Conservation (phyloP, 2,329 filamentous ascomycete species). For the Eutypa lata region DNA sequence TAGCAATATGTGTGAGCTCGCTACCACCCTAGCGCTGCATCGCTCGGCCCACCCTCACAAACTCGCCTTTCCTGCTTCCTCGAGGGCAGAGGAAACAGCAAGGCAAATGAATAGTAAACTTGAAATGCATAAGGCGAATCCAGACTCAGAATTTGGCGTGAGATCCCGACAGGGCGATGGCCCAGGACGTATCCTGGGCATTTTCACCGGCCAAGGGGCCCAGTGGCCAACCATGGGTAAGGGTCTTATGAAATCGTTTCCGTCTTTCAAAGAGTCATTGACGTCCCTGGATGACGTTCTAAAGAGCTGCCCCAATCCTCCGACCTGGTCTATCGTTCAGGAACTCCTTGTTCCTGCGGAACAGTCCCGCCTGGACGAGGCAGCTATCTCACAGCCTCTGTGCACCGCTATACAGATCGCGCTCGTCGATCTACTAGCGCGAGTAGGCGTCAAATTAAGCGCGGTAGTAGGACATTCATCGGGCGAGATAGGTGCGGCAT, state of each 20-base stretch:
- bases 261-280: background rate
- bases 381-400: conserved; percentile 32
- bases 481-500: conserved; percentile 43
- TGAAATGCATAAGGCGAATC: too few relatives aligned
- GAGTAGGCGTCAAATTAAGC: conserved; percentile 32
- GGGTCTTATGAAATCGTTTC: conserved; percentile 13
- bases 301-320: conserved; percentile 1
- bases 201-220: conserved; percentile 34
- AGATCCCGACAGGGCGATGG: too few relatives aligned
- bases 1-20: background rate
- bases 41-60: background rate
- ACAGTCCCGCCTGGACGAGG: conserved; percentile 6
- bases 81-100: too few relatives aligned
- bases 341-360: background rate
- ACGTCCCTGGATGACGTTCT: background rate
- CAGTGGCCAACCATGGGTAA: conserved; percentile 32
- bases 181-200: conserved; percentile 13
- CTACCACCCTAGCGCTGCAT: background rate
- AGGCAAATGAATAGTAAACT: background rate
- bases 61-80: background rate
- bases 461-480: conserved; percentile 40
- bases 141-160: too few relatives aligned
- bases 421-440: conserved; percentile 31
- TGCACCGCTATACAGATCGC: conserved; percentile 40
- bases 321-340: conserved; percentile 4